Evolutionary conservation across 768 basidiomycete genomes (phyloP).

Genomic region (Trametes meyenii): DNA sequence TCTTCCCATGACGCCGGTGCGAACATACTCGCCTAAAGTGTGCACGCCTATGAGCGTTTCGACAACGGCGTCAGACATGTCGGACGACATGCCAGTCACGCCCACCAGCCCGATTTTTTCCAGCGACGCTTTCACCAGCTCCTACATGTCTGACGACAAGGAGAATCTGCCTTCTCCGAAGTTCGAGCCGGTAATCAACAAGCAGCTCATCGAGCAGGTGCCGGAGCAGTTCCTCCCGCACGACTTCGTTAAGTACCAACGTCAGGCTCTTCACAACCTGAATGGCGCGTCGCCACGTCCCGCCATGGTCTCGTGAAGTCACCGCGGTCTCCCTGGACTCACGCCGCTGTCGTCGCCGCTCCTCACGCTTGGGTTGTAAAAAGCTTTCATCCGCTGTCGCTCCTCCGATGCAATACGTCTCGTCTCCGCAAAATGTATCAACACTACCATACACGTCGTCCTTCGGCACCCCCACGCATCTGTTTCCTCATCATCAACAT

Average conservation of each 20-base stretch:
- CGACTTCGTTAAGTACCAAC: constrained; percentile 79
- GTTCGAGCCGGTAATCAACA: constrained; percentile 75
- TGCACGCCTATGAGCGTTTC: constrained; percentile 78
- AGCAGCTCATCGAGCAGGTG: constrained; percentile 64
- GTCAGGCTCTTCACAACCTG: constrained; percentile 76
- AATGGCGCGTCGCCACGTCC: constrained; percentile 67
- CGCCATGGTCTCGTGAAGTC: constrained; percentile 59
- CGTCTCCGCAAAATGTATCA: constrained; percentile 77
- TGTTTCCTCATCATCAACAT: constrained; percentile 35
- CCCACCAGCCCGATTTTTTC: constrained; percentile 71
- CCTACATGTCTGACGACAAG: constrained; percentile 74
- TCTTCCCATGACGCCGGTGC: constrained; percentile 71
- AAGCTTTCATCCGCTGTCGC: constrained; percentile 36
- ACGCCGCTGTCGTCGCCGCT: constrained; percentile 22
- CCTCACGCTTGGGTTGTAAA: constrained; percentile 48
- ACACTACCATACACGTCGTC: constrained; percentile 63
- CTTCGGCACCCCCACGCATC: constrained; percentile 53
- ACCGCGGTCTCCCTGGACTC: constrained; percentile 11
- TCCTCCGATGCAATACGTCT: constrained; percentile 32
- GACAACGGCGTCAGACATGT: constrained; percentile 72
- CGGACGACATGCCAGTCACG: constrained; percentile 84
- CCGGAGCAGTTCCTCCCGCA: constrained; percentile 81
- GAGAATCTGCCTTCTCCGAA: constrained; percentile 68
- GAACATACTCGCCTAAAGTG: constrained; percentile 47
- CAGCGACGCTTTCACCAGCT: constrained; percentile 56